A percentile compares a stretch with the other conserved stretches of the same genome.
Evolutionary conservation across 2,329 filamentous ascomycete species (phyloP).

Genomic region (Penicillium psychrosexuale): DNA sequence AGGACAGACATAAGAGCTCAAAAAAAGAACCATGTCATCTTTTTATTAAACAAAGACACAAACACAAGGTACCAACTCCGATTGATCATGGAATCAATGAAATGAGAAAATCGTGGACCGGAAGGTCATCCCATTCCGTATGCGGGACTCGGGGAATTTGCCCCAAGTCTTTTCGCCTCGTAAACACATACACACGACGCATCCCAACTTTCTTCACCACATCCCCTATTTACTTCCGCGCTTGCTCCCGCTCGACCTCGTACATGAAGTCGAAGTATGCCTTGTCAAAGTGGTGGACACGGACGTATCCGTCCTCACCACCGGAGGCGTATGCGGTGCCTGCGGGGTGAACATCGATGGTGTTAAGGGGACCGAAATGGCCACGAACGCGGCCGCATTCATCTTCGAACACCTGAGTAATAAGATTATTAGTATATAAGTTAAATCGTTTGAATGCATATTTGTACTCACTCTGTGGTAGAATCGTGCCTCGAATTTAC

Average conservation of each 20-base stretch:
- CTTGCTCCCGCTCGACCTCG: conserved; percentile 87
- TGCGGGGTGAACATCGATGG: conserved; percentile 86
- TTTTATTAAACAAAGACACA: conserved; percentile 36
- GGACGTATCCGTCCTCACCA: conserved; percentile 97
- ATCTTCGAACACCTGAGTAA: conserved; percentile 72
- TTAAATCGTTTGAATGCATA: neutral
- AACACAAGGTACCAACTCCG: conserved; percentile 40
- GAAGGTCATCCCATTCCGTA: conserved; percentile 31
- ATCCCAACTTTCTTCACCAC: conserved; percentile 23
- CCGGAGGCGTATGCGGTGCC: conserved; percentile 92
- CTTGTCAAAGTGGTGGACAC: conserved; percentile 98
- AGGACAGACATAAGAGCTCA: conserved; percentile 18
- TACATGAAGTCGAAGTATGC: conserved; percentile 98
- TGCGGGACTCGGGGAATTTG: conserved; percentile 24
- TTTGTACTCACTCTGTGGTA: conserved; percentile 75
- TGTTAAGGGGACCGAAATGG: conserved; percentile 96
- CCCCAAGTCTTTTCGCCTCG: conserved; percentile 33
- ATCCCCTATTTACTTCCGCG: conserved; percentile 40
- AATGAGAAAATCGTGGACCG: conserved; percentile 37
- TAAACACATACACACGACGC: conserved; percentile 38
- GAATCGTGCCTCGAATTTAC: conserved; percentile 98
- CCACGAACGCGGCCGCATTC: conserved; percentile 96
- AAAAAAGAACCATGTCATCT: conserved; percentile 31
- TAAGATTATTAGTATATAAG: neutral
- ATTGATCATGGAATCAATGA: conserved; percentile 40